Evolutionary conservation across 2,329 filamentous ascomycete species (phyloP).

Genomic region (Fusarium globosum): DNA sequence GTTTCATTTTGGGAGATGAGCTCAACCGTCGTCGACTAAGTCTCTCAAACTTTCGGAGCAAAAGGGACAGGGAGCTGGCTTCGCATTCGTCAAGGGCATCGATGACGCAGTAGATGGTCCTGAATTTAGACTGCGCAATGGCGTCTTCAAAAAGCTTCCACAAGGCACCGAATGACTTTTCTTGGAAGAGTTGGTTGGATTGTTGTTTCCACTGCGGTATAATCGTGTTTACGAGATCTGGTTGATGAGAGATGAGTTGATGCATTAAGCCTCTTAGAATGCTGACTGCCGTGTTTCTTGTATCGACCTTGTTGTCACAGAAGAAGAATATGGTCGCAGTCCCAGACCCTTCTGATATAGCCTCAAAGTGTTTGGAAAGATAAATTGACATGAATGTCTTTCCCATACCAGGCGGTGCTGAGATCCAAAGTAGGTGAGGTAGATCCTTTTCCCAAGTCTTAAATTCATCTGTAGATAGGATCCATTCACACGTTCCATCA

Average conservation of each 20-base stretch:
- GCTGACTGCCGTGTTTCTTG: not conserved
- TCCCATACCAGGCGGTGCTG: not conserved
- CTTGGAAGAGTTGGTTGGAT: not conserved
- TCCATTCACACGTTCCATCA: no score
- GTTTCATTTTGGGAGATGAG: not conserved
- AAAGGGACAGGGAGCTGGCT: accelerated
- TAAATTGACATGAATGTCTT: not conserved
- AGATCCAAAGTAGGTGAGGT: no score
- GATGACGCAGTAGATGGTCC: not conserved
- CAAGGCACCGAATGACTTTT: not conserved
- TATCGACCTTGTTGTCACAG: not conserved
- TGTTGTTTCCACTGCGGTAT: not conserved
- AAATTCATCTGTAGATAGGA: no score
- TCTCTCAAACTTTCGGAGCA: not conserved
- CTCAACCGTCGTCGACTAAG: not conserved
- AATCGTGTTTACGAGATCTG: not conserved
- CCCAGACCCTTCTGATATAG: no score
- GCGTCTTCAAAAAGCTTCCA: not conserved
- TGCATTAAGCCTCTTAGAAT: not conserved
- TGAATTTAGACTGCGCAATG: no score
- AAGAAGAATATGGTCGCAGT: not conserved
- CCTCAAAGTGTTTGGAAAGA: not conserved
- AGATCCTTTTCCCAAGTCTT: no score
- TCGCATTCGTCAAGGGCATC: constrained; percentile 24
- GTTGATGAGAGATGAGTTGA: not conserved